Percentiles rank a stretch among this genome's conserved stretches.
Evolutionary conservation across 1,139 yeast genomes (phyloP).

Genomic region (Geotrichum citri-aurantii): DNA sequence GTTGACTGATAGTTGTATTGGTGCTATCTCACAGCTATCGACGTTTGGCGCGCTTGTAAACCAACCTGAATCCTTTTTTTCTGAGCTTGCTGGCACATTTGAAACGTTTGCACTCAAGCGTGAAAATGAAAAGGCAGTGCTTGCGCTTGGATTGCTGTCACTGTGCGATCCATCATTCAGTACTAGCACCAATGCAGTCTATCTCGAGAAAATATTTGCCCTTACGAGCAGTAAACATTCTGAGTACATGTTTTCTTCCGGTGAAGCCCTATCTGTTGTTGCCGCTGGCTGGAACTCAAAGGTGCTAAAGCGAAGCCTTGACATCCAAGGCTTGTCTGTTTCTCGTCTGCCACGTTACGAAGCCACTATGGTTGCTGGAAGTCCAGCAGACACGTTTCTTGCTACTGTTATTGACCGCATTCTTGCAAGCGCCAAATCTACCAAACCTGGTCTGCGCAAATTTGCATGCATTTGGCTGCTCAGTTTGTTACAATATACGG

Average conservation of each 20-base stretch:
- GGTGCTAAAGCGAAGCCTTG: constrained; percentile 47
- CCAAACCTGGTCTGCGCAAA: constrained; percentile 69
- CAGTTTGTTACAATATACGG: constrained; percentile 71
- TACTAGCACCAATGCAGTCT: constrained; percentile 26
- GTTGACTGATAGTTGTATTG: constrained; percentile 38
- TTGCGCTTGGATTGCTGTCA: constrained; percentile 52
- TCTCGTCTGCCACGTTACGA: constrained; percentile 2
- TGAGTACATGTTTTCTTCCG: constrained; percentile 70
- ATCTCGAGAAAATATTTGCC: constrained; percentile 47
- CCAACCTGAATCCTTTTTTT: constrained; percentile 31
- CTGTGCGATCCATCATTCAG: constrained; percentile 36
- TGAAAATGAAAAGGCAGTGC: constrained; percentile 55
- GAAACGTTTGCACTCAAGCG: constrained; percentile 43
- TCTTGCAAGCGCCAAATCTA: constrained; percentile 49
- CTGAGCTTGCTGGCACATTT: constrained; percentile 34
- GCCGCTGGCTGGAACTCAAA: constrained; percentile 75
- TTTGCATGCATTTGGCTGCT: constrained; percentile 85
- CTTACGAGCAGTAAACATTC: constrained; percentile 65
- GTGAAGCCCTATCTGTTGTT: constrained; percentile 72
- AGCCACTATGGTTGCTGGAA: neutral
- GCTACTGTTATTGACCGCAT: constrained; percentile 43
- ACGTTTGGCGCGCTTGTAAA: constrained; percentile 49
- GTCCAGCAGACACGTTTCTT: constrained; percentile 17
- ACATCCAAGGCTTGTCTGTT: constrained; percentile 36
- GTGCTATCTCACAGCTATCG: constrained; percentile 50